Base-by-base conservation (phyloP, 148 eudicot genomes). In the Rheum nobile region DNA sequence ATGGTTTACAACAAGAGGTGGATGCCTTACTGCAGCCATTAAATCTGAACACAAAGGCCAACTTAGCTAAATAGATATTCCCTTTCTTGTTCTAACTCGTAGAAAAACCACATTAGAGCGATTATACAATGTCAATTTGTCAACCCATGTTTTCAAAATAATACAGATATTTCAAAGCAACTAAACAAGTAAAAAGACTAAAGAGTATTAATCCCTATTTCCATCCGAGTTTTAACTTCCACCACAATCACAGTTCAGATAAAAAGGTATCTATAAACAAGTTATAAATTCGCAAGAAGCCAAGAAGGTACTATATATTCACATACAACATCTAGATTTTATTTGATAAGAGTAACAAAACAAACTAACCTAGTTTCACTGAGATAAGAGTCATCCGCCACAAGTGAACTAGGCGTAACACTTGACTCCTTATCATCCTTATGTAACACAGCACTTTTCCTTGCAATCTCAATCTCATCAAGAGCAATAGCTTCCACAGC, bases 341-440 rank as follows among this genome's bases (percentile, higher is more conserved):
- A 19, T 46, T 14, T 38, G 41, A 38, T 1, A 38, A 5, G 17
- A 46, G 19, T 6, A 12, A 24, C 6, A 67, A 61, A 29, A 32
- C 13, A 4, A 3, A 5, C 35, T 4, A 70, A 92, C 98, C 98
- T 92, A 42, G 90, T 90, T 76, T 88, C 89, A 77, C 86, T 88
- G 39, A 92, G 88, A 77, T 92, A 85, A 7, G 98, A 84, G 39
- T 82, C 91, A 75, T 70, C 77, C 37, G 65, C 71, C 42, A 55
- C 84, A 8, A 77, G 29, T 22, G 87, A 87, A 75, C 71, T 72
- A 46, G 77, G 73, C 42, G 78, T 71, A 47, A 61, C 72, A 55
- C 72, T 80, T 44, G 44, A 50, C 29, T 69, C 73, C 63, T 44
- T 73, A 67, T 47, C 79, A 80, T 71, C 76, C 73, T 71, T 71